Evolutionary conservation across 139 green algal species (phyloP), one percentile per base, ranked within the genome.

Genomic region (Limnomonas spitsbergensis): DNA sequence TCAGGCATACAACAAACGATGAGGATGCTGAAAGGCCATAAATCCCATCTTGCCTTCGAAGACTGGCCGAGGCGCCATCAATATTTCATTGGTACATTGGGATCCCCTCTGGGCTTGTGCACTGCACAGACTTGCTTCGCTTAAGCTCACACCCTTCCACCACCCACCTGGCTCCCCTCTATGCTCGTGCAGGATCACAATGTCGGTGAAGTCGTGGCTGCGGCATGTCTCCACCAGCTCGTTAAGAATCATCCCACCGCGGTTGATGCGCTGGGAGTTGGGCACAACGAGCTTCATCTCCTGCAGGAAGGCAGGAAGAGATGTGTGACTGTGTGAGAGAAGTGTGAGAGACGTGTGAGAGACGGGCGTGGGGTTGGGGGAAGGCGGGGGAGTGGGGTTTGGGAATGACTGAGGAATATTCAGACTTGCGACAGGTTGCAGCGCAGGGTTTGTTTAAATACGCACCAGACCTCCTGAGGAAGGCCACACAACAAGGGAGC

Each of bases 141-240:
- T n/a, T n/a, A n/a, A n/a, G n/a, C n/a, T n/a, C n/a, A n/a, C n/a
- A n/a, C n/a, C n/a, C n/a, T n/a, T n/a, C n/a, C n/a, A n/a, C n/a
- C 61, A 71, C 26, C 27, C 69, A 89, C 84, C 88, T 84, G 96
- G 96, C 87, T 99, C 92, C 1, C 96, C 96, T 0, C 96, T 78
- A 84, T 99, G 96, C 81, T 99, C 96, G 83, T 99, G 96, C 61
- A 98, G 87, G 68, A 99, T 83, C 2, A 99, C 86, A 0, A 99
- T 88, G 87, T 99, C 96, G 0, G 94, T 98, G 85, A 97, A 97
- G 72, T 94, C 94, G 81, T 97, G 92, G 31, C 66, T 85, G 1
- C 94, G 88, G 36, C 85, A 92, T 0, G 86, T 91, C 73, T 98
- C 93, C n/a, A 98, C 94, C 14, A 98, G 85, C 78, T 98, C 73